phyloP scores from a whole-genome alignment of 2,329 filamentous ascomycete genomes.

The Raffaelea ambrosiae region DNA sequence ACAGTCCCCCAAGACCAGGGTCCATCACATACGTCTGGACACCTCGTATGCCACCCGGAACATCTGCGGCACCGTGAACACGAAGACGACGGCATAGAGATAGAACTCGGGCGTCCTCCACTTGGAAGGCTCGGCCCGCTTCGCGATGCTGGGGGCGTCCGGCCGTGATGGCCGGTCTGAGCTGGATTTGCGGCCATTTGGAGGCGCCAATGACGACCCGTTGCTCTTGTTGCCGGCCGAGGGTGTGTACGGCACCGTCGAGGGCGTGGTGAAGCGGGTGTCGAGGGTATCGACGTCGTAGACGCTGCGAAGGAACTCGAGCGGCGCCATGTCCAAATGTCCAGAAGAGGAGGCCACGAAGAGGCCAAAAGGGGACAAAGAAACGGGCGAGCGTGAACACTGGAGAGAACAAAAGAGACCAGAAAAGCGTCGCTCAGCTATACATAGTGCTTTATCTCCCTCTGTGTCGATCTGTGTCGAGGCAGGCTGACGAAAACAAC shows the following conservation, averaged over 20 bases:
- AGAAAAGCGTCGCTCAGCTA: too few species aligned
- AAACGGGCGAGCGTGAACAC: too few species aligned
- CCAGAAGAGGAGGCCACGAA: neutral
- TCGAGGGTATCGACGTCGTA: conserved; percentile 37
- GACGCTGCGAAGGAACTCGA: conserved; percentile 44
- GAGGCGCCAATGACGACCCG: conserved; percentile 25
- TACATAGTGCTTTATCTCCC: too few species aligned
- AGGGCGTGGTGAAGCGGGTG: conserved; percentile 50
- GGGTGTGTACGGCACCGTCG: conserved; percentile 57
- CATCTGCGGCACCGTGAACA: conserved; percentile 68
- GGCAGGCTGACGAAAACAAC: too few species aligned
- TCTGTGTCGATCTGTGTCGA: too few species aligned
- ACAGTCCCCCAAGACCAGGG: neutral
- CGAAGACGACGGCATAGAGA: conserved; percentile 65
- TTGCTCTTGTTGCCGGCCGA: conserved; percentile 22
- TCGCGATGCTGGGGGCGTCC: conserved; percentile 16
- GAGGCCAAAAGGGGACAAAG: too few species aligned
- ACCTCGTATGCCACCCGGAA: conserved; percentile 83
- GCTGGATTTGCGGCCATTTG: neutral
- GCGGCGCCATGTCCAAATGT: conserved; percentile 15
- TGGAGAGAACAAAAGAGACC: too few species aligned
- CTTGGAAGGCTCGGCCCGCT: conserved; percentile 52
- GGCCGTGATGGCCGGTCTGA: conserved; percentile 13
- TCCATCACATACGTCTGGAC: conserved; percentile 57
- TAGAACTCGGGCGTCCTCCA: conserved; percentile 86